Percentiles rank a stretch among this genome's conserved stretches.
Conservation (phyloP, 1,284 basidiomycete genomes). For the Amylostereum chailletii region DNA sequence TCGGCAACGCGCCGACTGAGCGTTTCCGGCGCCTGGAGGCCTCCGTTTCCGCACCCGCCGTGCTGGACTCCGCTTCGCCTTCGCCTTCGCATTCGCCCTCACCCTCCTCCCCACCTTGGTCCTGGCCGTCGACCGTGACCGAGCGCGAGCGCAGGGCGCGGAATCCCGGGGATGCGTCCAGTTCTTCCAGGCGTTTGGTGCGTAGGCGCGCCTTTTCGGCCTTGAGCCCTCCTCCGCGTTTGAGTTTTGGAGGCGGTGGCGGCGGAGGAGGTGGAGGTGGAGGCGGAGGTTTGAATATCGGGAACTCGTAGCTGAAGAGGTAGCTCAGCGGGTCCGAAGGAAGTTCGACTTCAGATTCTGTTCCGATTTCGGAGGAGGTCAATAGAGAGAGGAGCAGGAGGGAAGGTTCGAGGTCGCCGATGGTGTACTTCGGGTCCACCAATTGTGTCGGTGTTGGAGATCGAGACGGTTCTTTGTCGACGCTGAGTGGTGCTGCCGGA, state of each 20-base stretch:
- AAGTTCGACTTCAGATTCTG: constrained; percentile 43
- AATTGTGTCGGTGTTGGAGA: too few relatives aligned
- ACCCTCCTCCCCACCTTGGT: constrained; percentile 8
- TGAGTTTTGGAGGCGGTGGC: constrained; percentile 6
- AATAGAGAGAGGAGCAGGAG: constrained; percentile 47
- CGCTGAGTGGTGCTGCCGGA: too few relatives aligned
- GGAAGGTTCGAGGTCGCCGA: constrained; percentile 69
- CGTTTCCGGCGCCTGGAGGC: constrained; percentile 8
- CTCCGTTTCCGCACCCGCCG: constrained; percentile 9
- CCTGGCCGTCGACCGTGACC: constrained; percentile 23
- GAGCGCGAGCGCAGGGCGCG: constrained; percentile 20
- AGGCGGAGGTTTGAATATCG: constrained; percentile 47
- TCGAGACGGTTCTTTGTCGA: too few relatives aligned
- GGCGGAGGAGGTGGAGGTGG: constrained; percentile 29
- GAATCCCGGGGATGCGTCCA: constrained; percentile 20
- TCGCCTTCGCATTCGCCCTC: constrained; percentile 3
- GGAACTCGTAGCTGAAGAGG: constrained; percentile 62
- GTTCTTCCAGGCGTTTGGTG: constrained; percentile 4
- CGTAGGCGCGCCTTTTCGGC: constrained; percentile 7
- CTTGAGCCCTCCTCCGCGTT: constrained; percentile 9
- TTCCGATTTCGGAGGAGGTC: constrained; percentile 40
- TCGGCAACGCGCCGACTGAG: constrained; percentile 1
- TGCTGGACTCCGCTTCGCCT: constrained; percentile 4
- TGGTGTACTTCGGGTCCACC: constrained; percentile 5
- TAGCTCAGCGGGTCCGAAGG: constrained; percentile 53